These are phyloP conservation scores for Proteromonas lacertae DNA, from an alignment of 352 stramenopile species.

Conservation along the genomic window DNA sequence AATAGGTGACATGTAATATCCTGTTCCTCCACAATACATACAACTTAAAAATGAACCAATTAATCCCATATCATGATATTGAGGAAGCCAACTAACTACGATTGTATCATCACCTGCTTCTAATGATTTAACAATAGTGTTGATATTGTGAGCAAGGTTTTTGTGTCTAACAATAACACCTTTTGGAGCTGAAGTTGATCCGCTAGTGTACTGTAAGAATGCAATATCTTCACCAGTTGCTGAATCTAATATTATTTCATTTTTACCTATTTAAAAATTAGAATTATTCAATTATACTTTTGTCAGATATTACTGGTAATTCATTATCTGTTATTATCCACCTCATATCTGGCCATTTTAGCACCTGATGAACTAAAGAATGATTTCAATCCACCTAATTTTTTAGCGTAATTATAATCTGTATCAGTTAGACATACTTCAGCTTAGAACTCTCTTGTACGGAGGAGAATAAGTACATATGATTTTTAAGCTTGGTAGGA, in stretches of 20 bases:
- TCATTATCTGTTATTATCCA: conserved; percentile 14
- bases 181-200: conserved; percentile 80
- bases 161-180: conserved; percentile 80
- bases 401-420: too few species aligned
- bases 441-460: too few species aligned
- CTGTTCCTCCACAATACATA: conserved; percentile 47
- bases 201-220: conserved; percentile 96
- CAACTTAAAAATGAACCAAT: conserved; percentile 58
- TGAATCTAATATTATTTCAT: too few species aligned
- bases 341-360: conserved; percentile 14
- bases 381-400: too few species aligned
- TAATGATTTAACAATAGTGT: conserved; percentile 59
- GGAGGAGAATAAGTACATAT: conserved; percentile 48
- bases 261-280: too few species aligned
- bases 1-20: conserved; percentile 86
- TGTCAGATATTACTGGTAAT: too few species aligned
- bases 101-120: conserved; percentile 44
- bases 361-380: conserved; percentile 4
- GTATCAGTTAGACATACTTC: too few species aligned
- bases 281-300: not conserved
- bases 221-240: conserved; percentile 25
- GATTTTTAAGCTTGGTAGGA: conserved; percentile 61
- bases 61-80: conserved; percentile 99
- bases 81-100: conserved; percentile 83
- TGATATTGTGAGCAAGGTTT: conserved; percentile 84